Base-by-base conservation (phyloP, 2,329 filamentous ascomycete genomes). In the Pseudogymnoascus sp. region DNA sequence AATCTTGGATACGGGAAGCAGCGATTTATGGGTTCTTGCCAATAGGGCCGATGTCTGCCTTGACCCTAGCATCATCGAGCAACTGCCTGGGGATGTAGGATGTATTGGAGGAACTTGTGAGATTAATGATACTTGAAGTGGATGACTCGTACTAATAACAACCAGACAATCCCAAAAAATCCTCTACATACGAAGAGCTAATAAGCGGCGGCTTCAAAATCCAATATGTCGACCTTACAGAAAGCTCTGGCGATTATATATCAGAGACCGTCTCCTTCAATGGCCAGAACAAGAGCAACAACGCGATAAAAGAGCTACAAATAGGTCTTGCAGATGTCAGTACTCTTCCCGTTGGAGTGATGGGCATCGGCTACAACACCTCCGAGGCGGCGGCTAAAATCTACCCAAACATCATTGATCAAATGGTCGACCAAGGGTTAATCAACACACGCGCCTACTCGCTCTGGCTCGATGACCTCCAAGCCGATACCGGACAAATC, bases 381-480 rank as follows among this genome's bases (percentile, higher is more conserved):
- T 70, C 70, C 60, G 71, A 73, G 62, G 70, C 70, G 6, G 38
- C 68, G 14, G 60, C 67, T 10, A 61, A 50, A 2, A 62, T 70
- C 21, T 86, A 86, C 67, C 73, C 80, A 13, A 85, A 89, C 71
- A 77, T 93, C 33, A 79, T 91, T 16, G 81, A 86, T 72, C 79
- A 84, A 67, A 80, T 95, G 72, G 80, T 84, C 21, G 72, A 81
- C 26, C 81, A 89, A 69, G 83, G 82, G 44, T 72, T 82, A 61
- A 89, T 90, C 70, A 79, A 80, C 62, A 80, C 79, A 29, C 83
- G 84, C 68, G 85, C 86, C 3, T 91, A 89, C 75, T 90, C 86
- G 65, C 75, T 92, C 26, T 91, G 86, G 78, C 77, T 85, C 63
- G 78, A 81, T 67, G 77, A 81, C 70, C 71, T 78, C 35, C 79